Percentiles rank a stretch among this genome's conserved stretches.
These are phyloP conservation scores for Dioscorea cayenensis DNA, from an alignment of 116 monocot genomes.

Conservation along the genomic window DNA sequence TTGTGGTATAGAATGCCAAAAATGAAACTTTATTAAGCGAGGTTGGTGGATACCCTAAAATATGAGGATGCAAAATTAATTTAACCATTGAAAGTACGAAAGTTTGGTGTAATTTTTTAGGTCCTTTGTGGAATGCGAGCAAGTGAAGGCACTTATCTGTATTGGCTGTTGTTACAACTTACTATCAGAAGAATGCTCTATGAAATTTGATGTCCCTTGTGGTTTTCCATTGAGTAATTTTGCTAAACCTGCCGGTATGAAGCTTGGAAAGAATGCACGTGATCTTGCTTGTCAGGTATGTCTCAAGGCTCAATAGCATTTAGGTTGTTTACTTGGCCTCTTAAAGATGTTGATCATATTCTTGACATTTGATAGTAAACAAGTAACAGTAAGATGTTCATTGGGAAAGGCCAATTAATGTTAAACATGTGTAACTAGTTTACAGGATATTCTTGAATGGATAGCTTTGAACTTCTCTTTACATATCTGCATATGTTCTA, in stretches of 20 bases:
- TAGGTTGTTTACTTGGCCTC: too few species aligned
- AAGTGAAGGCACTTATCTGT: slow-evolving; percentile 75
- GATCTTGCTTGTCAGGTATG: slow-evolving; percentile 97
- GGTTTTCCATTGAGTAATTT: slow-evolving; percentile 85
- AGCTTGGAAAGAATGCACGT: slow-evolving; percentile 69
- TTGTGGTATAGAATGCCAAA: too few species aligned
- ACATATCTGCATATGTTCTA: too few species aligned
- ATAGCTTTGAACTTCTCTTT: too few species aligned
- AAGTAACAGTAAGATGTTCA: too few species aligned
- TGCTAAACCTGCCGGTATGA: slow-evolving; percentile 32
- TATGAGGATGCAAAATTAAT: not conserved
- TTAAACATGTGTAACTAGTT: too few species aligned
- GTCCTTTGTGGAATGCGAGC: slow-evolving; percentile 73
- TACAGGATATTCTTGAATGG: too few species aligned
- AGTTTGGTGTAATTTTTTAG: slow-evolving; percentile 20
- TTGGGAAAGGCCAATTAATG: too few species aligned
- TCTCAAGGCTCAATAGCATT: not conserved
- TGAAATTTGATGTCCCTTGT: slow-evolving; percentile 6
- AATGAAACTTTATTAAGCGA: too few species aligned
- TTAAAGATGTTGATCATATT: too few species aligned
- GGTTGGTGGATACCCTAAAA: too few species aligned
- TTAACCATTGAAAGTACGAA: not conserved
- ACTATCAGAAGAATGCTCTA: slow-evolving; percentile 52
- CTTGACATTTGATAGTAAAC: too few species aligned
- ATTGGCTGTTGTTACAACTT: slow-evolving; percentile 96